Conservation (phyloP, 2,329 filamentous ascomycete genomes). For the Chrysoporthe cubensis region DNA sequence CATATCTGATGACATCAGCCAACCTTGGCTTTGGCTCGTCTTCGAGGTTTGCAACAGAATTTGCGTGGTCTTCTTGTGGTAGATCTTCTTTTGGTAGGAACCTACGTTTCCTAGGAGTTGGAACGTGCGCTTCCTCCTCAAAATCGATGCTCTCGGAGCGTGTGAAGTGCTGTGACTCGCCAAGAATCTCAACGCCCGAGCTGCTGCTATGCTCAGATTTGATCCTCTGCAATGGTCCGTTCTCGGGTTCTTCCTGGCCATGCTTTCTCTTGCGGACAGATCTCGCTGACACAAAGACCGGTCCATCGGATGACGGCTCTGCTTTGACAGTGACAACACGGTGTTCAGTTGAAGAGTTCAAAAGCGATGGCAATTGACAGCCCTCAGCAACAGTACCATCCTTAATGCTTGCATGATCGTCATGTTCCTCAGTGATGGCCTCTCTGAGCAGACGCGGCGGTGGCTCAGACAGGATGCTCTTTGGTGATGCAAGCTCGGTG, state of each 20-base stretch:
- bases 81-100: neutral
- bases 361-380: slow-evolving; percentile 38
- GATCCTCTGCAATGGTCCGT: slow-evolving; percentile 39
- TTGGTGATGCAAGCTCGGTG: neutral
- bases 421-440: slow-evolving; percentile 7
- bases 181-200: slow-evolving; percentile 37
- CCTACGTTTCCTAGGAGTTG: slow-evolving; percentile 47
- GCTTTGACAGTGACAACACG: slow-evolving; percentile 43
- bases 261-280: slow-evolving; percentile 52
- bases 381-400: slow-evolving; percentile 6
- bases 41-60: neutral
- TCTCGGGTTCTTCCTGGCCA: slow-evolving; percentile 30
- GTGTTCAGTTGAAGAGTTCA: slow-evolving; percentile 22
- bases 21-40: neutral
- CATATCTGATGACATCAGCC: neutral
- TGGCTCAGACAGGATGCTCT: neutral
- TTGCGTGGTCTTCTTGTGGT: neutral
- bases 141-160: slow-evolving; percentile 65
- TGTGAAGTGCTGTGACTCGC: slow-evolving; percentile 38
- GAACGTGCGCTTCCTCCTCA: slow-evolving; percentile 51
- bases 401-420: neutral
- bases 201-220: slow-evolving; percentile 46
- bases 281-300: slow-evolving; percentile 56
- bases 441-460: neutral
- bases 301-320: slow-evolving; percentile 59